phyloP scores from a whole-genome alignment of 2,329 filamentous ascomycete genomes.

The Amesomyces nigricolor region DNA sequence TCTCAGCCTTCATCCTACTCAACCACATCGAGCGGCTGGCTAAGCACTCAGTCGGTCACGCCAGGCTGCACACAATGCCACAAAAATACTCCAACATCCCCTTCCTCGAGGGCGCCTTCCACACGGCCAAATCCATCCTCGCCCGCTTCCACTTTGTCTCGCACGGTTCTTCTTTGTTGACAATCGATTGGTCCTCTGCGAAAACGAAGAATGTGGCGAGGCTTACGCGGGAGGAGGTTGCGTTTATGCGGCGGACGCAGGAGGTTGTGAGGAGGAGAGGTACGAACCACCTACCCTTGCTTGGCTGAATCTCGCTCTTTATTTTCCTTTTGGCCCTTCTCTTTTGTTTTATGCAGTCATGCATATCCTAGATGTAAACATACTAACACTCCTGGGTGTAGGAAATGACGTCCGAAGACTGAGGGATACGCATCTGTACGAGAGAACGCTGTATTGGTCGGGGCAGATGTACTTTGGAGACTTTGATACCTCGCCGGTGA shows the following conservation, averaged over 20 bases:
- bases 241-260: slow-evolving; percentile 22
- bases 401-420: slow-evolving; percentile 15
- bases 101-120: slow-evolving; percentile 24
- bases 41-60: slow-evolving; percentile 20
- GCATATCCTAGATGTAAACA: too few relatives aligned
- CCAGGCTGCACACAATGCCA: slow-evolving; percentile 20
- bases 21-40: slow-evolving; percentile 25
- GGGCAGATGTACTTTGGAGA: slow-evolving; percentile 21
- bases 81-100: slow-evolving; percentile 23
- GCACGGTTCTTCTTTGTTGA: slow-evolving; percentile 21
- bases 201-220: slow-evolving; percentile 16
- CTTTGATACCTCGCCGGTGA: slow-evolving; percentile 22
- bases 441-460: slow-evolving; percentile 20
- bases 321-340: neutral
- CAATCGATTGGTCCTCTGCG: slow-evolving; percentile 20
- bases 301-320: too few relatives aligned
- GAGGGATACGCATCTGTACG: slow-evolving; percentile 17
- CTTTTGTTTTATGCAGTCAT: neutral
- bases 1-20: slow-evolving; percentile 23
- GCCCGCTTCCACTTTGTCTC: slow-evolving; percentile 26
- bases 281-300: neutral
- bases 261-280: slow-evolving; percentile 14
- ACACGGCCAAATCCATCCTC: slow-evolving; percentile 24
- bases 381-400: neutral
- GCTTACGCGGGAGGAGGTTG: slow-evolving; percentile 15